These are phyloP conservation scores for Aurantiochytrium sp. DNA, from an alignment of 108 stramenopile genomes.

Conservation along the genomic window DNA sequence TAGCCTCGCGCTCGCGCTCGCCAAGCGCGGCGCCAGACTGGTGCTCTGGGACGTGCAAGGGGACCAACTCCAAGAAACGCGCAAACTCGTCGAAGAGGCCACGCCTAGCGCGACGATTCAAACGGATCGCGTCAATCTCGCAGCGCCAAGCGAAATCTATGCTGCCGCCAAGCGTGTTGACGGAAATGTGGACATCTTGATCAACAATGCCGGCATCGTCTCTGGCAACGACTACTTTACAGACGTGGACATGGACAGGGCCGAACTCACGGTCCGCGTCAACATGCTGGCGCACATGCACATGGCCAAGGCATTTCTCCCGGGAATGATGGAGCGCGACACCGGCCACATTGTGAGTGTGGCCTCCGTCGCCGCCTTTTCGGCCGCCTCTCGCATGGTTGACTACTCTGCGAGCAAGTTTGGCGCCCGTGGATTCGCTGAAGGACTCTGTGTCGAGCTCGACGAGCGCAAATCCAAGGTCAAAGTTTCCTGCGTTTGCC, in stretches of 20 bases:
- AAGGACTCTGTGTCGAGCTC: slow-evolving; percentile 23
- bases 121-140: not conserved
- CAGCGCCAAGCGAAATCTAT: not conserved
- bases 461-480: not conserved
- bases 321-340: slow-evolving; percentile 29
- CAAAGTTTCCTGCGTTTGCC: slow-evolving; percentile 21
- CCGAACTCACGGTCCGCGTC: slow-evolving; percentile 22
- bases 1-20: slow-evolving; percentile 10
- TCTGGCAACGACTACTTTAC: slow-evolving; percentile 29
- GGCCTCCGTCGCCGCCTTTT: slow-evolving; percentile 20
- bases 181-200: not conserved
- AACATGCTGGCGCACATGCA: slow-evolving; percentile 30
- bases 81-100: not conserved
- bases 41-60: slow-evolving; percentile 15
- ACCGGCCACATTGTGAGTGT: slow-evolving; percentile 33
- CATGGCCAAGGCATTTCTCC: slow-evolving; percentile 35
- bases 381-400: slow-evolving; percentile 21
- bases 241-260: not conserved
- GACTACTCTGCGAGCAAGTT: slow-evolving; percentile 36
- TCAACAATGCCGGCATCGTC: slow-evolving; percentile 43
- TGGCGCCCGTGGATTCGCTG: slow-evolving; percentile 29
- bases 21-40: not conserved
- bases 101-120: not conserved
- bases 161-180: not conserved
- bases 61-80: not conserved